Evolutionary conservation across 2,329 filamentous ascomycete genomes (phyloP), one percentile per base, ranked within the genome.

Genomic region (Aureobasidium sp.): DNA sequence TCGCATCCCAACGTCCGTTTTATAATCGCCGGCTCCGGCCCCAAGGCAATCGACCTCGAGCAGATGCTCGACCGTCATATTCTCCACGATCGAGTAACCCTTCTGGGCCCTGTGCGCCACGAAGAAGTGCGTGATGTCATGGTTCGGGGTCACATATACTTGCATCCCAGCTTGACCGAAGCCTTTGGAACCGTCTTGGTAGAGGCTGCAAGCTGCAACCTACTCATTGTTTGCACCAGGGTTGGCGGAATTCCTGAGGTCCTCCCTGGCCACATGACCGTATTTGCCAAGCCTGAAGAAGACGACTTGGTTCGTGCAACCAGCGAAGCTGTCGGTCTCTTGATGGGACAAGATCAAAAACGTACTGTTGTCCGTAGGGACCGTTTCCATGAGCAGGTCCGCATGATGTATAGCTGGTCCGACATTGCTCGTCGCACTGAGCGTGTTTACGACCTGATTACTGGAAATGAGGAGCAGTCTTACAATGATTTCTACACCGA

Each of bases 331-430:
- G 97, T 99, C 65, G 88, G 87, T 0, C 88, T 90, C 34, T 81
- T 99, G 62, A 65, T 64, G 64, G 64, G 65, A 9, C 64, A 64
- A 34, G 62, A 61, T 27, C 45, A 59, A 37, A 61, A 62, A 6
- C 62, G 63, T 15, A 49, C 58, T 11, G 53, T 53, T 3, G 88
- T 99, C 31, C 87, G 91, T 65, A 96, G 94, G 0, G 93, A 97
- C 73, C 85, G 88, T 45, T 99, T 99, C 71, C 94, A 99, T 73
- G 93, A 96, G 67, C 90, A 97, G 74, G 94, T 99, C 65, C 91
- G 93, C 75, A 90, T 89, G 78, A 97, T 97, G 94, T 99, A 99
- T 77, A 96, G 91, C 1, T 99, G 94, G 94, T 90, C 90, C 31
- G 93, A 99, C 73, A 93, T 99, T 31, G 94, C 94, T 15, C 84